These are phyloP conservation scores for Fusarium verrucosum DNA, from an alignment of 2,329 filamentous ascomycete genomes.

Conservation along the genomic window DNA sequence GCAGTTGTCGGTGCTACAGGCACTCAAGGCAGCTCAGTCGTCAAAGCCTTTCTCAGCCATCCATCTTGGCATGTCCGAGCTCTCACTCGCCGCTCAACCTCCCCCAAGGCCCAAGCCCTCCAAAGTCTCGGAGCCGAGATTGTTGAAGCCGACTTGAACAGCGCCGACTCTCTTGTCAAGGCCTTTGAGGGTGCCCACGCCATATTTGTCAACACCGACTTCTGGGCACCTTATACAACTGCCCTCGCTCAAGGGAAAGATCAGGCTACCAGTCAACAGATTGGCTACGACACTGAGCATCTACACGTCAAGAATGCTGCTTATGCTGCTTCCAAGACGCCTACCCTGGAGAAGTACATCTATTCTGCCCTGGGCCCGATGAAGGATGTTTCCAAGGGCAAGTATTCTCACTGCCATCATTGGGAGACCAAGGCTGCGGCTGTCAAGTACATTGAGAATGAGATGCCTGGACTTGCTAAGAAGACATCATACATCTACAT, in stretches of 20 bases:
- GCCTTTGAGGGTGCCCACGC: slow-evolving; percentile 55
- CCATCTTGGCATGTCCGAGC: slow-evolving; percentile 55
- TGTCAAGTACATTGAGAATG: slow-evolving; percentile 54
- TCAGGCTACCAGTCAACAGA: slow-evolving; percentile 47
- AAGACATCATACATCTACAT: slow-evolving; percentile 50
- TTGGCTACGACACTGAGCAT: slow-evolving; percentile 57
- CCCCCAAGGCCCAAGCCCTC: slow-evolving; percentile 52
- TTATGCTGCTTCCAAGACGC: slow-evolving; percentile 56
- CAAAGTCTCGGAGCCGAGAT: slow-evolving; percentile 53
- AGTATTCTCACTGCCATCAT: slow-evolving; percentile 56
- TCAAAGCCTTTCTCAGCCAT: slow-evolving; percentile 52
- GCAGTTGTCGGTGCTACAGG: slow-evolving; percentile 58
- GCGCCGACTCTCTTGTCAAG: slow-evolving; percentile 49
- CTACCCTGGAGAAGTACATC: slow-evolving; percentile 55
- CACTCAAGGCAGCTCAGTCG: slow-evolving; percentile 60
- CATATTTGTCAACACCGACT: slow-evolving; percentile 64
- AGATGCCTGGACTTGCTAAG: slow-evolving; percentile 52
- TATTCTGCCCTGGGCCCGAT: slow-evolving; percentile 61
- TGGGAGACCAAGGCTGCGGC: slow-evolving; percentile 61
- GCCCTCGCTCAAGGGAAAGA: slow-evolving; percentile 51
- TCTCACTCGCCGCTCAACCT: slow-evolving; percentile 55
- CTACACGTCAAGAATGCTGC: slow-evolving; percentile 63
- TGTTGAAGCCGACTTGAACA: slow-evolving; percentile 55
- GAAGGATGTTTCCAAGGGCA: slow-evolving; percentile 54
- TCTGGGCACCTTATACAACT: slow-evolving; percentile 57